Base-by-base conservation (phyloP, 192 early-diverging fungal species). In the Gigaspora rosea region DNA sequence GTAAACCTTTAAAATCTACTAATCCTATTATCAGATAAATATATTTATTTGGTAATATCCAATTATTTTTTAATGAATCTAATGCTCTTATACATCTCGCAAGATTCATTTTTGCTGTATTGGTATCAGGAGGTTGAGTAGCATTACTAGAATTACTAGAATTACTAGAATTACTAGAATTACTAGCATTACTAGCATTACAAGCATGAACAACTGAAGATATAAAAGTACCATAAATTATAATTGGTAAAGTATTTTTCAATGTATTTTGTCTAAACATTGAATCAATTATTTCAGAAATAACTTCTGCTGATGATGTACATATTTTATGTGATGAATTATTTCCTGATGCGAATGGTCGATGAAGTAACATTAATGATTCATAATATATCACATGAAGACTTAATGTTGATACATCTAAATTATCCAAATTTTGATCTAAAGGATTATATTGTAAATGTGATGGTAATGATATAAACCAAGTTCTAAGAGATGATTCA, bases 331-430 rank as follows among this genome's bases (percentile, higher is more conserved):
- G 71, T 18, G 83, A 85, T 4, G 62, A 68, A 13, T 75, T 46
- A 8, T 77, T 75, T 22, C 68, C 65, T 33, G 78, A 0, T 80
- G 81, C 85, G 72, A 86, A 89, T 0, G 88, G 85, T 20, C 87
- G 82, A 74, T 89, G 88, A 22, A 89, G 56, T 35, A 89, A 66
- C 70, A 87, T 89, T 47, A 89, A 71, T 11, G 76, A 72, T 1
- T 84, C 80, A 36, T 88, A 84, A 79, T 88, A 90, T 35, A 86
- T 73, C 56, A 90, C 80, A 47, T 90, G 88, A 27, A 85, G 59
- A 4, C 76, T 74, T 10, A 81, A 71, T 46, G 82, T 81, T 35
- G 76, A 76, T 2, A 81, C 3, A 41, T 41, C 2, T 7, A 41
- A 41, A 41, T 41, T 71, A 7, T 80, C 77, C 32, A 79, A 73